Conservation (phyloP, 148 eudicot species). For the Mesembryanthemum crystallinum region DNA sequence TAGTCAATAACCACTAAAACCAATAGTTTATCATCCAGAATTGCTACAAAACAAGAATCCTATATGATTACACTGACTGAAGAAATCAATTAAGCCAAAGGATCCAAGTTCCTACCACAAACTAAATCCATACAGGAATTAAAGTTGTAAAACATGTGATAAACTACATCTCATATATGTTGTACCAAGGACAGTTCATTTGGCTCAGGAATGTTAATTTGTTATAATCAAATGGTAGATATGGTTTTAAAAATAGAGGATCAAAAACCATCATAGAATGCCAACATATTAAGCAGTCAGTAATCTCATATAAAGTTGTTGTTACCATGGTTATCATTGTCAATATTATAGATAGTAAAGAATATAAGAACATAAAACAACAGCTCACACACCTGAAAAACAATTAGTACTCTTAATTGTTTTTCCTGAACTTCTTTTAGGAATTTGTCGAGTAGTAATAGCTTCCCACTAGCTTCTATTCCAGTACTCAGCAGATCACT, state of each 20-base stretch:
- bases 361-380: background rate
- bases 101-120: background rate
- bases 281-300: background rate
- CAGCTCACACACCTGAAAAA: constrained; percentile 55
- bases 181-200: background rate
- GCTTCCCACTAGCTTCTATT: constrained; percentile 80
- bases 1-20: background rate
- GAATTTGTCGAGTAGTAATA: constrained; percentile 59
- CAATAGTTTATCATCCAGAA: background rate
- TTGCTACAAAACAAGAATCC: background rate
- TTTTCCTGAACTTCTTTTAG: constrained; percentile 51
- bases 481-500: constrained; percentile 52
- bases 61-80: background rate
- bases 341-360: too few species aligned
- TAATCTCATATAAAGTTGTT: background rate
- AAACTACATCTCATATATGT: background rate
- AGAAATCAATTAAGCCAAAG: background rate
- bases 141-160: background rate
- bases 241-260: background rate
- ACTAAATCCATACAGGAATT: background rate
- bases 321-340: too few species aligned
- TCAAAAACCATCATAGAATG: background rate
- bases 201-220: background rate
- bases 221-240: background rate
- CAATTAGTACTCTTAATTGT: constrained; percentile 51